Evolutionary conservation across 257 asterid genomes (phyloP).

Genomic region (Coffea eugenioides): DNA sequence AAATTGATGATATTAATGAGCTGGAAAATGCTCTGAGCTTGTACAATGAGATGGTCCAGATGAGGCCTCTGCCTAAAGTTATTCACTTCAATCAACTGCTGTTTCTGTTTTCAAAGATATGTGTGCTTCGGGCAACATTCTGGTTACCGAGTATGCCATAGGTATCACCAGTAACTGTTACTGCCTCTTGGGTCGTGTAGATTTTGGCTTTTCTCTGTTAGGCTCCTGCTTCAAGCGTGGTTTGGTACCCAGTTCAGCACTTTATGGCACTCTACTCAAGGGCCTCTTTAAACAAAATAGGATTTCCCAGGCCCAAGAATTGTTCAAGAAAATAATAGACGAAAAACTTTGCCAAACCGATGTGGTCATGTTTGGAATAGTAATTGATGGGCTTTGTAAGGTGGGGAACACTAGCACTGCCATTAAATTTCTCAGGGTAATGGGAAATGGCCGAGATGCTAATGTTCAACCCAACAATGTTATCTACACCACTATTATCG

Average conservation of each 20-base stretch:
- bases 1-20: neutral
- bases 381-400: no score
- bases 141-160: neutral
- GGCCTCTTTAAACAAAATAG: slow-evolving; percentile 17
- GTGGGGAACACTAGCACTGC: neutral
- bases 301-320: no score
- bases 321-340: no score
- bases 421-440: slow-evolving; percentile 10
- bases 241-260: neutral
- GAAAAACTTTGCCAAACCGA: no score
- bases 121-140: neutral
- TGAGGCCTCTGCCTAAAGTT: slow-evolving; percentile 1
- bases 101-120: slow-evolving; percentile 3
- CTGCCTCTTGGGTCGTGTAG: neutral
- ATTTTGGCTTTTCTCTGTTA: neutral
- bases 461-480: neutral
- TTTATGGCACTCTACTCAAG: slow-evolving; percentile 9
- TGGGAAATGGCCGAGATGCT: neutral
- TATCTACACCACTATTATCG: slow-evolving; percentile 9
- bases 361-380: no score
- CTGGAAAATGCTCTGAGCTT: slow-evolving; percentile 23
- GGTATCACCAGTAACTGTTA: neutral
- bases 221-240: neutral
- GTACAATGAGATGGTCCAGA: slow-evolving; percentile 15
- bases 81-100: neutral